A percentile compares a stretch with the other conserved stretches of the same genome.
Evolutionary conservation across 768 basidiomycete genomes (phyloP).

Genomic region (Rhizopogon rudus): DNA sequence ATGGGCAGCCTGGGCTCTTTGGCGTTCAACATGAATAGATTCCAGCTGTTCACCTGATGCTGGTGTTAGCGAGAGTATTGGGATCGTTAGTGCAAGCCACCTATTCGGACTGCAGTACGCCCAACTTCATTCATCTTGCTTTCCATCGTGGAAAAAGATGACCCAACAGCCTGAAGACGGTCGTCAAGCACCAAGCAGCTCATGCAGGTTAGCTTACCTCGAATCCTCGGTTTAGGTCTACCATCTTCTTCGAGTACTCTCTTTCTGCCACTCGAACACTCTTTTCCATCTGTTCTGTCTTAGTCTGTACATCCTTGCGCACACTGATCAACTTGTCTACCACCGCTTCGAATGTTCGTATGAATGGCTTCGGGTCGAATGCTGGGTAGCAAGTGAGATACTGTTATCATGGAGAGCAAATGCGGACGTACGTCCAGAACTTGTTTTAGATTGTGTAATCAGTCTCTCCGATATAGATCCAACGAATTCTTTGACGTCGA

Average conservation of each 20-base stretch:
- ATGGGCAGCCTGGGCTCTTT: slow-evolving; percentile 90
- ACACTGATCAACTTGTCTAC: slow-evolving; percentile 85
- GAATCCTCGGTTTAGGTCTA: slow-evolving; percentile 89
- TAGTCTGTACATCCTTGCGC: slow-evolving; percentile 84
- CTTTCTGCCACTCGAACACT: slow-evolving; percentile 83
- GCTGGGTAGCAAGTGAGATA: slow-evolving; percentile 40
- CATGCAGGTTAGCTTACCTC: slow-evolving; percentile 53
- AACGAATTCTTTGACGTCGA: slow-evolving; percentile 89
- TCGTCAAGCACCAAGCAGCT: not conserved
- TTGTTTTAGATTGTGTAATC: slow-evolving; percentile 78
- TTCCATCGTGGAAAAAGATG: slow-evolving; percentile 88
- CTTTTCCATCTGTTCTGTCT: slow-evolving; percentile 91
- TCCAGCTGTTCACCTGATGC: slow-evolving; percentile 88
- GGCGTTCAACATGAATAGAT: slow-evolving; percentile 86
- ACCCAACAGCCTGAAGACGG: slow-evolving; percentile 67
- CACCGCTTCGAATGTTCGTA: slow-evolving; percentile 85
- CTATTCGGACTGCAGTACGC: slow-evolving; percentile 90
- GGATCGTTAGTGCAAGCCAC: slow-evolving; percentile 33
- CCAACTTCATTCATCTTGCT: slow-evolving; percentile 89
- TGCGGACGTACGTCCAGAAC: slow-evolving; percentile 69
- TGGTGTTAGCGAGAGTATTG: slow-evolving; percentile 5
- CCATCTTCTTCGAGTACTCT: slow-evolving; percentile 92
- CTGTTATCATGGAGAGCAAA: not conserved
- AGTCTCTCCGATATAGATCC: slow-evolving; percentile 82
- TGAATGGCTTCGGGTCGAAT: slow-evolving; percentile 93